Conservation (phyloP, 2,329 filamentous ascomycete species). For the Sarocladium strictum region DNA sequence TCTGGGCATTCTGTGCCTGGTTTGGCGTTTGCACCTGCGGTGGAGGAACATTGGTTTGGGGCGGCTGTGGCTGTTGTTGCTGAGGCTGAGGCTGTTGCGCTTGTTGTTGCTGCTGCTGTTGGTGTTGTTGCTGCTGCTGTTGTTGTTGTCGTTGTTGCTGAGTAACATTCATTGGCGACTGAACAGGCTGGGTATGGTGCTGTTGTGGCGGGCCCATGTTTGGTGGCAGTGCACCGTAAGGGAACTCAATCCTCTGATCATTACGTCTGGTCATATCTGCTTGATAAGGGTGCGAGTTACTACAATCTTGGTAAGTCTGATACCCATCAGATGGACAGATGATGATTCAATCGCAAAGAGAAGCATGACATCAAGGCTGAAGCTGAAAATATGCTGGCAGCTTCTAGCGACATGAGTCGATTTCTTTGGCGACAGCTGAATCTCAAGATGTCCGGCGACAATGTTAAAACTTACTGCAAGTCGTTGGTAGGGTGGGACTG, state of each 20-base stretch:
- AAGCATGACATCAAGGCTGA: not conserved
- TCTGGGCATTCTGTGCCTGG: slow-evolving; percentile 28
- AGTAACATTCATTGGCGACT: slow-evolving; percentile 39
- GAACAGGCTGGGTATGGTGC: slow-evolving; percentile 33
- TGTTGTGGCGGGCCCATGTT: slow-evolving; percentile 31
- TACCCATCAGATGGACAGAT: not conserved
- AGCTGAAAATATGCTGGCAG: not conserved
- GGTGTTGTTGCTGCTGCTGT: slow-evolving; percentile 25
- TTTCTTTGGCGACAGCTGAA: too few species aligned
- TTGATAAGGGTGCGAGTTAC: slow-evolving; percentile 40
- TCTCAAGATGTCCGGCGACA: not conserved
- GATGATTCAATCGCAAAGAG: not conserved
- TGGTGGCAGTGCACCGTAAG: slow-evolving; percentile 33
- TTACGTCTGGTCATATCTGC: slow-evolving; percentile 42
- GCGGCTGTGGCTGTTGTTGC: not conserved
- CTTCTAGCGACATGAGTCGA: too few species aligned
- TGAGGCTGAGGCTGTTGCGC: slow-evolving; percentile 1
- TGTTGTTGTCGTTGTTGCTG: slow-evolving; percentile 28
- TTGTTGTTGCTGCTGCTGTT: slow-evolving; percentile 21
- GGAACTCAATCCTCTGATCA: slow-evolving; percentile 35
- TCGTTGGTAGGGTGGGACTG: slow-evolving; percentile 48
- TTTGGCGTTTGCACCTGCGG: slow-evolving; percentile 32
- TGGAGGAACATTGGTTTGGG: slow-evolving; percentile 18
- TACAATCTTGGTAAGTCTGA: slow-evolving; percentile 14
- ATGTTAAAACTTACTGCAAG: slow-evolving; percentile 44